phyloP scores from a whole-genome alignment of 345 rosid genomes.

The Brassica incana region DNA sequence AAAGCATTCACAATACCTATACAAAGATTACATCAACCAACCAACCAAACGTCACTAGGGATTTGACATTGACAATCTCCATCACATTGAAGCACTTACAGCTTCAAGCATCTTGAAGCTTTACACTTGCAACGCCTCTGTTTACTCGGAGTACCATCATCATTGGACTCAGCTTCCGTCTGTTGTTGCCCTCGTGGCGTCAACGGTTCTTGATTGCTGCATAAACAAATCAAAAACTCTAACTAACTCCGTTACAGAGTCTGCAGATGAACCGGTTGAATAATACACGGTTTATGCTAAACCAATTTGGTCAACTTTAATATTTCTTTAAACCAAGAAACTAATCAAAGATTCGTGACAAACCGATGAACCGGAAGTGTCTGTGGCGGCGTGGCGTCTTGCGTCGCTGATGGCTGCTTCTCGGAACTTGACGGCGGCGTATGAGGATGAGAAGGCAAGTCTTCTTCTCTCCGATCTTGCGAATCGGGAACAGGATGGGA shows the following conservation, averaged over 20 bases:
- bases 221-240: background rate
- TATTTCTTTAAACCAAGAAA: background rate
- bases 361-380: background rate
- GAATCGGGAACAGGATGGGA: background rate
- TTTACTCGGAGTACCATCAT: constrained; percentile 57
- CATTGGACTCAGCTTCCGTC: constrained; percentile 43
- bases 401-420: background rate
- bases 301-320: too few species aligned
- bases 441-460: background rate
- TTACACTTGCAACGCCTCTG: constrained; percentile 76
- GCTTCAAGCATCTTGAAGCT: constrained; percentile 70
- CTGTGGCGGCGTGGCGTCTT: background rate
- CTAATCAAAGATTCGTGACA: background rate
- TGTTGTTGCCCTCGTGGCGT: constrained; percentile 35
- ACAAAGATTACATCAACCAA: background rate
- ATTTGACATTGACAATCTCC: too few species aligned
- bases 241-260: background rate
- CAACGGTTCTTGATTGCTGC: background rate
- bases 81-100: constrained; percentile 47
- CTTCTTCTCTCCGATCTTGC: background rate
- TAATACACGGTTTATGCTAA: too few species aligned
- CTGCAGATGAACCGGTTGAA: too few species aligned
- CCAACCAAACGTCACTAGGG: background rate
- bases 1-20: constrained; percentile 92
- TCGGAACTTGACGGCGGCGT: background rate